Percentiles rank a stretch among this genome's conserved stretches.
These are phyloP conservation scores for Boletus rubescentipes DNA, from an alignment of 768 basidiomycete genomes.

Conservation along the genomic window DNA sequence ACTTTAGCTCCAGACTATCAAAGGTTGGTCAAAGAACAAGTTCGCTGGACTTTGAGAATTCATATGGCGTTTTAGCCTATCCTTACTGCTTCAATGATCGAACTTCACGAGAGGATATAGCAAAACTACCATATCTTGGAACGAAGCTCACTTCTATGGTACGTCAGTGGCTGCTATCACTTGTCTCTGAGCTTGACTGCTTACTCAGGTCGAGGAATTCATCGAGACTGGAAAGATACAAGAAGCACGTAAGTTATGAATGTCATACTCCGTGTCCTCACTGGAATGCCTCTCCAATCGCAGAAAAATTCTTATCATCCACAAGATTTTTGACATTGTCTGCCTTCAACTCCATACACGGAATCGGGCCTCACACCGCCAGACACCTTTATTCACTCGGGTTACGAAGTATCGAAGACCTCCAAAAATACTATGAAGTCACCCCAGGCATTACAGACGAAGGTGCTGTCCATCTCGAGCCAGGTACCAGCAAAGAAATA, in stretches of 20 bases:
- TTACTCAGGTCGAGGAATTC: constrained; percentile 60
- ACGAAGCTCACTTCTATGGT: constrained; percentile 53
- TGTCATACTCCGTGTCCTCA: constrained; percentile 7
- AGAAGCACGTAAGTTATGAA: constrained; percentile 47
- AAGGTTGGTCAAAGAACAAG: constrained; percentile 36
- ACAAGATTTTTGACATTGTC: constrained; percentile 57
- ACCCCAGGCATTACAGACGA: constrained; percentile 37
- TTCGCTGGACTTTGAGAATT: background rate
- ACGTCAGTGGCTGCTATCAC: background rate
- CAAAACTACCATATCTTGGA: constrained; percentile 49
- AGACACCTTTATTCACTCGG: constrained; percentile 62
- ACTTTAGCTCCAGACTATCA: constrained; percentile 38
- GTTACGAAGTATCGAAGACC: constrained; percentile 64
- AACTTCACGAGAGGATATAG: constrained; percentile 38
- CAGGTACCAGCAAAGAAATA: constrained; percentile 16
- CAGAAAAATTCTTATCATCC: constrained; percentile 49
- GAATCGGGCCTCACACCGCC: constrained; percentile 73
- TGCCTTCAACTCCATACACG: constrained; percentile 62
- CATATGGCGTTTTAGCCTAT: constrained; percentile 40
- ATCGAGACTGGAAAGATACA: constrained; percentile 50
- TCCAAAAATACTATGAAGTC: constrained; percentile 59
- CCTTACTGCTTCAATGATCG: constrained; percentile 42
- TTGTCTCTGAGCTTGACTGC: background rate
- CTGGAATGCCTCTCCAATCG: background rate
- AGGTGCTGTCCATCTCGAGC: constrained; percentile 20